phyloP scores from a whole-genome alignment of 129 eudicot species.

The Glebionis coronaria region DNA sequence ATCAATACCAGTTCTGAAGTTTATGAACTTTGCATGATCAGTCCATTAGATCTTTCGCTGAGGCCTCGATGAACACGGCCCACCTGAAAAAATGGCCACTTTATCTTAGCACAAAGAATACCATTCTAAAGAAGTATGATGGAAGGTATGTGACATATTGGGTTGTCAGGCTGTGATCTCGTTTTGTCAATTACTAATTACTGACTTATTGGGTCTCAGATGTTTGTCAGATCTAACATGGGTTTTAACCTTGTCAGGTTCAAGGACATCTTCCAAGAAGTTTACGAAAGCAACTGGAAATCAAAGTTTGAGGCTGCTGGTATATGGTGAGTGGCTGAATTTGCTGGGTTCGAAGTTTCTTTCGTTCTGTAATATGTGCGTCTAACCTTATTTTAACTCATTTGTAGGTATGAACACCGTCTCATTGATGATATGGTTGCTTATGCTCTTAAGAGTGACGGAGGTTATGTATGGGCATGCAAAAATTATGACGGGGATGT shows the following conservation, averaged over 20 bases:
- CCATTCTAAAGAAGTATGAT: slow-evolving; percentile 94
- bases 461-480: slow-evolving; percentile 99
- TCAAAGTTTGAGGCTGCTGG: slow-evolving; percentile 89
- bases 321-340: slow-evolving; percentile 65
- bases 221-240: neutral
- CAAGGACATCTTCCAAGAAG: slow-evolving; percentile 97
- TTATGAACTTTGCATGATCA: slow-evolving; percentile 25
- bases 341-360: slow-evolving; percentile 2
- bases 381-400: slow-evolving; percentile 1
- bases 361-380: neutral
- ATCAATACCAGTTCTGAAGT: neutral
- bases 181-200: neutral
- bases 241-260: slow-evolving; percentile 41
- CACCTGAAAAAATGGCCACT: slow-evolving; percentile 91
- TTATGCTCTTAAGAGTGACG: slow-evolving; percentile 95
- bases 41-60: slow-evolving; percentile 90
- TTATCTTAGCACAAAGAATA: slow-evolving; percentile 94
- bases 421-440: slow-evolving; percentile 99
- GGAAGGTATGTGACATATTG: slow-evolving; percentile 58
- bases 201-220: neutral
- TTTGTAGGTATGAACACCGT: slow-evolving; percentile 93
- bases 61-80: slow-evolving; percentile 93
- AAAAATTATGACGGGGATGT: slow-evolving; percentile 99
- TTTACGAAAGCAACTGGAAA: slow-evolving; percentile 83
- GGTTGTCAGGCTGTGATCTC: neutral